These are phyloP conservation scores for Gynandropsis gynandra DNA, from an alignment of 345 rosid species.

Conservation along the genomic window DNA sequence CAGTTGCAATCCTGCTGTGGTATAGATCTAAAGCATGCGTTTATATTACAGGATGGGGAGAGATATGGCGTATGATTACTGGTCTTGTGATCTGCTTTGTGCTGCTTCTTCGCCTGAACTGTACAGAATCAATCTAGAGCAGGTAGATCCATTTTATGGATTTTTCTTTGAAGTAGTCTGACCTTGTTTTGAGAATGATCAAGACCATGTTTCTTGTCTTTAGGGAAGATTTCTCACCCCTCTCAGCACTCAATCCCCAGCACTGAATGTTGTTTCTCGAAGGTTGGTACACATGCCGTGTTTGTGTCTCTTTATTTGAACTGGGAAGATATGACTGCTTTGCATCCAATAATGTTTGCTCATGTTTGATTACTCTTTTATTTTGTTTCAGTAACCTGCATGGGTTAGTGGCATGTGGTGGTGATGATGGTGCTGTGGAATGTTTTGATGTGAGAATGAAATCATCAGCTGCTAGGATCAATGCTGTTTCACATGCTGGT, in stretches of 20 bases:
- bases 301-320: constrained; percentile 1
- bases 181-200: constrained; percentile 16
- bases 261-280: constrained; percentile 80
- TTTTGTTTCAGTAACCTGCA: constrained; percentile 58
- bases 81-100: constrained; percentile 97
- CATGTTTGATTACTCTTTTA: constrained; percentile 15
- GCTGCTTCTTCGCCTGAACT: constrained; percentile 96
- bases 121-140: constrained; percentile 89
- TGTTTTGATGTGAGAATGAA: constrained; percentile 84
- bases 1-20: neutral
- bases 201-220: constrained; percentile 11
- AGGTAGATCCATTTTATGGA: constrained; percentile 35
- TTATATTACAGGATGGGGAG: constrained; percentile 77
- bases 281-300: constrained; percentile 42
- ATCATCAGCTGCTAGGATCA: constrained; percentile 76
- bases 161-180: neutral
- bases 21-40: neutral
- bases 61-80: constrained; percentile 68
- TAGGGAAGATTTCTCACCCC: constrained; percentile 86
- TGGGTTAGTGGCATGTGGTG: constrained; percentile 95
- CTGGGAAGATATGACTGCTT: neutral
- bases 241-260: constrained; percentile 74
- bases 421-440: constrained; percentile 95
- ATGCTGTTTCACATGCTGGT: constrained; percentile 68
- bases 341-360: constrained; percentile 14